Evolutionary conservation across 2,329 filamentous ascomycete genomes (phyloP).

Genomic region (Fusarium sp.): DNA sequence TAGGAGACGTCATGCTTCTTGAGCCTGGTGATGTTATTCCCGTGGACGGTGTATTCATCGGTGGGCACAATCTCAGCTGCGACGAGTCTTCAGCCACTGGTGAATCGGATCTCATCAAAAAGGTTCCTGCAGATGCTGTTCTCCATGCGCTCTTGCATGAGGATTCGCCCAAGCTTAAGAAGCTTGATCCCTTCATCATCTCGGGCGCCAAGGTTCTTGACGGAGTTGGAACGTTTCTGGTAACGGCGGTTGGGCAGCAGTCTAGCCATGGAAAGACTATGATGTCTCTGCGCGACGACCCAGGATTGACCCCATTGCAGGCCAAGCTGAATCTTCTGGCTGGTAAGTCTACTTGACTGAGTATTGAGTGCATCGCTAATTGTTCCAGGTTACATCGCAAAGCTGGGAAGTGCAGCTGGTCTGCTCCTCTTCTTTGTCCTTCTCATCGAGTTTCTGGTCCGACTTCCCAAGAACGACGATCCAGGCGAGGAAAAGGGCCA

Average conservation of each 20-base stretch:
- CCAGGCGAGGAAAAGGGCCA: constrained; percentile 65
- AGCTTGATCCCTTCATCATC: constrained; percentile 74
- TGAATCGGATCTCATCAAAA: constrained; percentile 78
- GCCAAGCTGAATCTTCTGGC: constrained; percentile 58
- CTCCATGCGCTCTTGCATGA: constrained; percentile 61
- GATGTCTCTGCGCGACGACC: constrained; percentile 65
- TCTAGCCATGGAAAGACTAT: constrained; percentile 66
- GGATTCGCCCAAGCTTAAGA: constrained; percentile 57
- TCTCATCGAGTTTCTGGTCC: constrained; percentile 79
- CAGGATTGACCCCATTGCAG: constrained; percentile 65
- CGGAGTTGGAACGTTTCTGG: constrained; percentile 66
- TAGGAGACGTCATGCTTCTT: constrained; percentile 76
- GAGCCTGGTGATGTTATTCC: constrained; percentile 78
- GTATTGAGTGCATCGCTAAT: not conserved
- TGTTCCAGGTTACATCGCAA: constrained; percentile 46
- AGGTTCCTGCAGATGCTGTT: constrained; percentile 70
- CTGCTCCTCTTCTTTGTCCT: constrained; percentile 81
- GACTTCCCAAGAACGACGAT: constrained; percentile 63
- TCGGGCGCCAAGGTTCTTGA: constrained; percentile 66
- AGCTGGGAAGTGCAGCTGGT: constrained; percentile 71
- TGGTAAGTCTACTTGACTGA: constrained; percentile 10
- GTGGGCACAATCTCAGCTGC: constrained; percentile 65
- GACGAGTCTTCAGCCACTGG: constrained; percentile 80
- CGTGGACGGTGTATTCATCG: constrained; percentile 76
- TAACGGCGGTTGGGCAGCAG: constrained; percentile 65